Conservation (phyloP, 2,329 filamentous ascomycete species). For the Cladosporium sp. region DNA sequence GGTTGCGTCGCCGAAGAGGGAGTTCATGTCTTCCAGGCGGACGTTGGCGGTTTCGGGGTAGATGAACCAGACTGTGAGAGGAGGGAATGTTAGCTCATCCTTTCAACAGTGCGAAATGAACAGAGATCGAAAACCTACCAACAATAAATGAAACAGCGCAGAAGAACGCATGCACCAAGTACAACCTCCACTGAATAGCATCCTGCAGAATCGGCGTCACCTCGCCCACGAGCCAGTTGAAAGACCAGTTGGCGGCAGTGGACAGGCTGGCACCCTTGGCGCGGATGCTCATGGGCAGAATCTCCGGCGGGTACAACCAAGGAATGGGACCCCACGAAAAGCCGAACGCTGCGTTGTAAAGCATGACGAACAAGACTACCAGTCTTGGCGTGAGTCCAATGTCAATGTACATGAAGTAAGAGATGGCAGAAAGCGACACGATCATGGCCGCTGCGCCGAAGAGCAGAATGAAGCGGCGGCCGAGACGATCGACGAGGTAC, state of each 20-base stretch:
- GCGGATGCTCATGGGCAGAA: conserved; percentile 91
- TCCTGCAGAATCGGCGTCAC: conserved; percentile 93
- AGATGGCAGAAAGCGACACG: conserved; percentile 82
- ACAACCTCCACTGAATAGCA: conserved; percentile 88
- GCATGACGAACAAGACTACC: conserved; percentile 94
- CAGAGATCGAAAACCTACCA: conserved; percentile 62
- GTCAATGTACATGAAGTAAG: conserved; percentile 92
- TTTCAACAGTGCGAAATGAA: background rate
- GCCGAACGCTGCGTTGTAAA: conserved; percentile 96
- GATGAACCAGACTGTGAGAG: conserved; percentile 80
- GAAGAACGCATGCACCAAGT: conserved; percentile 94
- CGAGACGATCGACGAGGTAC: conserved; percentile 94
- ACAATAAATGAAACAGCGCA: conserved; percentile 93
- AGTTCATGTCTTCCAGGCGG: conserved; percentile 94
- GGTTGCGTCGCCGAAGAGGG: conserved; percentile 88
- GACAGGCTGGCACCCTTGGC: conserved; percentile 96
- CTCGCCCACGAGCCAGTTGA: conserved; percentile 96
- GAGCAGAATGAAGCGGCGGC: conserved; percentile 83
- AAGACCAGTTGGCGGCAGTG: conserved; percentile 96
- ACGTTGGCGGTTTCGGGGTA: conserved; percentile 97
- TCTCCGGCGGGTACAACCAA: conserved; percentile 98
- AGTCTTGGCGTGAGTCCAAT: conserved; percentile 74
- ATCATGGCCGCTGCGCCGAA: conserved; percentile 89
- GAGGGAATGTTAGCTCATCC: background rate
- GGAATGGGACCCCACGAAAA: conserved; percentile 98